Conservation (phyloP, 148 eudicot genomes). For the Polygonum maritimum region DNA sequence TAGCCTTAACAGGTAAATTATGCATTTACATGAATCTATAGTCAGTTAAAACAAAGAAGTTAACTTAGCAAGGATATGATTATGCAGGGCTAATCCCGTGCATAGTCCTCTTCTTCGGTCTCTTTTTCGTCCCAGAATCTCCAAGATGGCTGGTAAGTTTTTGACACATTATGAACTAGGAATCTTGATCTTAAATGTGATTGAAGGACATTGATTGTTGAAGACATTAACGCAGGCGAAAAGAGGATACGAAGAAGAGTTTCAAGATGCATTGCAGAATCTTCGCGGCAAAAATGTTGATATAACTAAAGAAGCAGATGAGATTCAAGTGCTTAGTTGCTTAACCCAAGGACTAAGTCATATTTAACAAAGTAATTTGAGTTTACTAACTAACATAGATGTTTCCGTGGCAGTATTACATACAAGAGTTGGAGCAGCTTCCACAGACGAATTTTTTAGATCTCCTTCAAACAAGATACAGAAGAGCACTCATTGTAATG, state of each 20-base stretch:
- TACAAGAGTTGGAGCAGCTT: conserved; percentile 36
- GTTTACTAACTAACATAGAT: background rate
- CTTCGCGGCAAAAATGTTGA: conserved; percentile 50
- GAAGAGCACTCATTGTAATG: conserved; percentile 42
- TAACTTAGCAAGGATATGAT: conserved; percentile 10
- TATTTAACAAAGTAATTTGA: background rate
- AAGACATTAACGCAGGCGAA: conserved; percentile 39
- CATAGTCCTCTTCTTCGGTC: conserved; percentile 42
- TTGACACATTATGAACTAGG: background rate
- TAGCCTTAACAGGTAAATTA: conserved; percentile 44
- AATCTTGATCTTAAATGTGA: background rate
- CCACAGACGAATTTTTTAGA: conserved; percentile 47
- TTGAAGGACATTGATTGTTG: background rate
- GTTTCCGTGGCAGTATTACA: conserved; percentile 31
- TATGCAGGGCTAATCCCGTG: conserved; percentile 49
- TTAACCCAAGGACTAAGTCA: no score
- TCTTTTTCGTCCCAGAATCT: conserved; percentile 59
- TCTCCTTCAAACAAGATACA: conserved; percentile 52
- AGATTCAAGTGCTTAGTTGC: conserved; percentile 28
- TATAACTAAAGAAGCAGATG: conserved; percentile 49
- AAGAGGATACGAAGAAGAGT: conserved; percentile 34
- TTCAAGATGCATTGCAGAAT: conserved; percentile 33
- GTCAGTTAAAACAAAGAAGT: background rate
- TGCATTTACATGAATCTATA: background rate
- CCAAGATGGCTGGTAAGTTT: conserved; percentile 71